These are phyloP conservation scores for Arctostaphylos glauca DNA, from an alignment of 148 eudicot species.

Conservation along the genomic window DNA sequence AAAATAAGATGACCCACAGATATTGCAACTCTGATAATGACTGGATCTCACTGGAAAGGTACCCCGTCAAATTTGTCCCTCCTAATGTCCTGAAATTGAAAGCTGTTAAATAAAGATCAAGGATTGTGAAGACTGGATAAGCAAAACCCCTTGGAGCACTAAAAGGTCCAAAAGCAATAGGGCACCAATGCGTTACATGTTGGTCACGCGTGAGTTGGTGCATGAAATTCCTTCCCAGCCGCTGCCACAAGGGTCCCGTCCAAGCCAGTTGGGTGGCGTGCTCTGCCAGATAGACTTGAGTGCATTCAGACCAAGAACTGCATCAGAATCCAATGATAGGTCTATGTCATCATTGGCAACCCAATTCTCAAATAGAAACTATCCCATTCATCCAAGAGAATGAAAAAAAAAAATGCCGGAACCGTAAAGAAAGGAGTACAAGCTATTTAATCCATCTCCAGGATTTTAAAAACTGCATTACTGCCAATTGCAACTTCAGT, in stretches of 20 bases:
- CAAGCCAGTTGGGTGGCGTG: conserved; percentile 65
- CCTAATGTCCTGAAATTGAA: conserved; percentile 55
- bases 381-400: background rate
- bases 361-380: background rate
- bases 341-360: background rate
- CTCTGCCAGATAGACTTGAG: conserved; percentile 55
- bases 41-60: conserved; percentile 47
- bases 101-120: conserved; percentile 8
- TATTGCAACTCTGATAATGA: conserved; percentile 49
- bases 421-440: background rate
- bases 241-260: conserved; percentile 66
- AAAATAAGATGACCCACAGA: conserved; percentile 55
- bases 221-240: conserved; percentile 79
- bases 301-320: conserved; percentile 61
- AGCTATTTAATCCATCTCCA: background rate
- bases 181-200: conserved; percentile 44
- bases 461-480: background rate
- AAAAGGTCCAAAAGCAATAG: background rate
- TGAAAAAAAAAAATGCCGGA: background rate
- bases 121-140: background rate
- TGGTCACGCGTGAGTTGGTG: conserved; percentile 47
- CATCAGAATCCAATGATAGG: conserved; percentile 16
- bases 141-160: background rate
- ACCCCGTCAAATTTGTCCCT: conserved; percentile 55
- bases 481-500: background rate